Evolutionary conservation across 148 eudicot genomes (phyloP), one percentile per base, ranked within the genome.

Genomic region (Dianthus caryophyllus): DNA sequence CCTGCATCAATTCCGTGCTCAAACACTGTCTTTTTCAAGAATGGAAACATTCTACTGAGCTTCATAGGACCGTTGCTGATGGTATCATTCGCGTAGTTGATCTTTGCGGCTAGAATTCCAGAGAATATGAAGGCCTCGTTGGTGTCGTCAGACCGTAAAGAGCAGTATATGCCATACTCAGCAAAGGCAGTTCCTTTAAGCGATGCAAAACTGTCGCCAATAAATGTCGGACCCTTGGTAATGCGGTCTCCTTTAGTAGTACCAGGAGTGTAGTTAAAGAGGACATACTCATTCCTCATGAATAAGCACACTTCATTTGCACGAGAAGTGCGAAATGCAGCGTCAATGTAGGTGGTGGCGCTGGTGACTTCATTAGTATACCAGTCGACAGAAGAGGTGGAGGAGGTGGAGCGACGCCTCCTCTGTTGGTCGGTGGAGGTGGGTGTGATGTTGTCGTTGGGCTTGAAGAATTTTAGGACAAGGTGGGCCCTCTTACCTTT

Each of bases 1-100:
- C 59, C 70, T 47, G 59, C 69, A 27, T 64, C 68, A 12, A 64
- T 20, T 55, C 68, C 2, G n/a, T 25, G 46, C 17, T 66, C 59
- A 36, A 66, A 66, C n/a, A 24, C 60, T 0, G 59, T 66, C 16
- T 29, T 20, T 48, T 50, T 65, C 17, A 65, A 50, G 26, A 29
- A 65, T 9, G 57, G 69, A 24, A 65, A 65, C 69, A 65, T 65
- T 27, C 27, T 49, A 1, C 2, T 13, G 6, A 65, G 20, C 52
- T 65, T 12, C 25, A 16, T 30, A 8, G 69, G 69, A 21, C 69
- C 69, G 7, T 30, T 20, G 9, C 30, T 50, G 2, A 65, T 64
- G 16, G 4, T 13, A n/a, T 44, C 67, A 27, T 46, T n/a, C 3
- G 44, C 57, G 4, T 6, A 50, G 21, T 51, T 33, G 2, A 66